Evolutionary conservation across 176 grass and related monocot genomes (phyloP).

Genomic region (Poa pratensis): DNA sequence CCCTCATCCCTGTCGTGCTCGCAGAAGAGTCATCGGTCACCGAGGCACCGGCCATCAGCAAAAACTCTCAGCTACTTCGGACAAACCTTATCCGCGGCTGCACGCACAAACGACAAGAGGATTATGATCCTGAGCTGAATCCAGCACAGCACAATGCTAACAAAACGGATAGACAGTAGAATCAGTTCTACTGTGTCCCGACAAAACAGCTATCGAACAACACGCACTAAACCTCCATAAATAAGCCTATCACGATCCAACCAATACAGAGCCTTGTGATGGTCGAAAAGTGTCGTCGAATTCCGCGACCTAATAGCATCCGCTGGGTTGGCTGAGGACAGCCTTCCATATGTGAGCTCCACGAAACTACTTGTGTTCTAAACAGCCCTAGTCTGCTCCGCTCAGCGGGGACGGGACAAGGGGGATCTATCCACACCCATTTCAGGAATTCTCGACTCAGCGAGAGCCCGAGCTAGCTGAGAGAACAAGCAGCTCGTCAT

Average conservation of each 20-base stretch:
- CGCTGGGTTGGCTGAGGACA: too few relatives aligned
- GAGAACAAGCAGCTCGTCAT: not conserved
- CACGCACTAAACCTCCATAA: not conserved
- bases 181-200: not conserved
- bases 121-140: not conserved
- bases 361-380: too few relatives aligned
- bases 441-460: not conserved
- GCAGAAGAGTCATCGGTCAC: conserved; percentile 50
- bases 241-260: not conserved
- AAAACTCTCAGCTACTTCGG: conserved; percentile 27
- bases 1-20: conserved; percentile 63
- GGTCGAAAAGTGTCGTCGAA: too few relatives aligned
- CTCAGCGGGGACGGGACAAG: not conserved
- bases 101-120: conserved; percentile 28
- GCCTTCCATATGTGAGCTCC: not conserved
- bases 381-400: not conserved
- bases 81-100: conserved; percentile 49
- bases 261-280: too few relatives aligned
- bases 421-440: conserved; percentile 13
- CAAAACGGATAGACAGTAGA: not conserved
- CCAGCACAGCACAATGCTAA: not conserved
- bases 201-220: not conserved
- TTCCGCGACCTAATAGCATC: too few relatives aligned
- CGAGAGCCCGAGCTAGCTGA: conserved; percentile 3
- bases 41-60: conserved; percentile 48